Base-by-base conservation (phyloP, 2,329 filamentous ascomycete species). In the Aspergillus vadensis region DNA sequence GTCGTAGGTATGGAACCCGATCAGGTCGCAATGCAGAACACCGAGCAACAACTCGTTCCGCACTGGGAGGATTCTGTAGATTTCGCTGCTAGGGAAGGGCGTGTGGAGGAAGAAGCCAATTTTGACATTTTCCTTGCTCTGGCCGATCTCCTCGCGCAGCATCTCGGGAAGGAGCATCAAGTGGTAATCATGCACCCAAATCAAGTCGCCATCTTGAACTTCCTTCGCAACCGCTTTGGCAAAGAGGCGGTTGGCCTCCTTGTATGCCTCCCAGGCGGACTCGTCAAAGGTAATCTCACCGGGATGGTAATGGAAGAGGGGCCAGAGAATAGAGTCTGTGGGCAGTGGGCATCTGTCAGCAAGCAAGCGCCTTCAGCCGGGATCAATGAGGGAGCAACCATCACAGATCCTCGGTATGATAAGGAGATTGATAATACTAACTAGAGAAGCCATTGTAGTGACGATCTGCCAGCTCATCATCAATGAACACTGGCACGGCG, bases 101-200 rank as follows among this genome's bases (percentile, higher is more conserved):
- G 95, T 98, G 77, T 99, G 95, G 38, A 98, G 82, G 83, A 98
- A 99, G 84, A 98, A 98, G 67, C 94, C 95, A 70, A 99, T 95
- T 82, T 96, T 97, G 78, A 98, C 88, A 68, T 97, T 96, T 80
- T 93, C 91, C 80, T 90, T 92, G 63, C 83, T 85, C 64, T 87
- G 78, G 60, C 90, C 91, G 60, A 97, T 88, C 77, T 96, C 91
- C 71, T 96, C 91, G 63, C 95, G 91, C 61, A 99, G 85, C 92
- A 98, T 96, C 72, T 94, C 88, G 32, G 95, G 95, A 36, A 99
- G 85, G 19, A 99, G 88, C 93, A 98, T 98, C 63, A 98, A 83
- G 77, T 99, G 95, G 80, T 98, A 99, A 78, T 99, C 95, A 76
- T 99, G 95, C 5, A 99, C 91, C 95, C 95, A 99, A 70, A 99